Evolutionary conservation across 2,329 filamentous ascomycete species (phyloP).

Genomic region (Escovopsis sp.): DNA sequence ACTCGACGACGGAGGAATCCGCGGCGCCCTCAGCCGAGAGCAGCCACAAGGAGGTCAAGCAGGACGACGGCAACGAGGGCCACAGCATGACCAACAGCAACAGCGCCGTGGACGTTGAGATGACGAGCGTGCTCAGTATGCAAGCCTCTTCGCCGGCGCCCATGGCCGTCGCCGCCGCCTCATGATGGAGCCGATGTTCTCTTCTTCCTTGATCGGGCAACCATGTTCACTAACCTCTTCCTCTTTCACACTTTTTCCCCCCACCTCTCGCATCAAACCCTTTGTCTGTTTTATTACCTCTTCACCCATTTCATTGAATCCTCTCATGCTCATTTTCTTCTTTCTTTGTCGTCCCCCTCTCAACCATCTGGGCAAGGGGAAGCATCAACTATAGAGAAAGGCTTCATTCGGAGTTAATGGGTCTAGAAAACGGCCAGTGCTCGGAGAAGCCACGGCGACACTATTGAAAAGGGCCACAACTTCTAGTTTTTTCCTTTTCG

Average conservation of each 20-base stretch:
- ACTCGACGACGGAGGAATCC: slow-evolving; percentile 32
- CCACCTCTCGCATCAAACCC: too few relatives aligned
- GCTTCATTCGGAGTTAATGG: neutral
- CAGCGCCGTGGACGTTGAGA: slow-evolving; percentile 34
- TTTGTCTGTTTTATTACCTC: neutral
- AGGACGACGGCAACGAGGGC: slow-evolving; percentile 35
- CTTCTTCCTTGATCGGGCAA: too few relatives aligned
- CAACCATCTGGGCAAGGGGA: neutral
- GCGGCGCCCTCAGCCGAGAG: slow-evolving; percentile 30
- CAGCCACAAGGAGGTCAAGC: slow-evolving; percentile 46
- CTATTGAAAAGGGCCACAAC: neutral
- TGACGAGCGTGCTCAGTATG: slow-evolving; percentile 36
- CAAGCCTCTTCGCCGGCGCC: slow-evolving; percentile 38
- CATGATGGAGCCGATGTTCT: slow-evolving; percentile 9
- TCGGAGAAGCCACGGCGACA: neutral
- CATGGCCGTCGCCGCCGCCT: slow-evolving; percentile 31
- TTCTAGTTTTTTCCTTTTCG: too few relatives aligned
- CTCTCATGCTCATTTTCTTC: too few relatives aligned
- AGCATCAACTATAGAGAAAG: neutral
- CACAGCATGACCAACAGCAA: slow-evolving; percentile 34
- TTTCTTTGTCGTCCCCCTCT: too few relatives aligned
- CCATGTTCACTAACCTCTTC: too few relatives aligned
- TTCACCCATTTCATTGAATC: neutral
- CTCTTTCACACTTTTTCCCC: too few relatives aligned
- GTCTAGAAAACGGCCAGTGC: neutral